Base-by-base conservation (phyloP, 2,329 filamentous ascomycete species). In the Zelopaecilomyces penicillatus region DNA sequence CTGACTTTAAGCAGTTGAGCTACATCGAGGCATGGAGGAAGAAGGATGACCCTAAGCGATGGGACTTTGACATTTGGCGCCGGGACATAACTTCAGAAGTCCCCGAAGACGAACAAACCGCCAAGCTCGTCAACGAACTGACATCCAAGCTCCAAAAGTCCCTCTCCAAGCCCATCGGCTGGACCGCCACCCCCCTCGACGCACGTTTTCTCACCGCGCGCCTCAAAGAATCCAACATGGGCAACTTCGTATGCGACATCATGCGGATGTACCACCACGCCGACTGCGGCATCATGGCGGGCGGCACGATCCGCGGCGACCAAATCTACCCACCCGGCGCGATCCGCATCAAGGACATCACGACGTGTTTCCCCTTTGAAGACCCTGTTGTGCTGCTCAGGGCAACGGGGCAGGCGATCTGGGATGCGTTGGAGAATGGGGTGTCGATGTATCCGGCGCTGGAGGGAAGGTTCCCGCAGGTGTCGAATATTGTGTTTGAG, bases 301-400 rank as follows among this genome's bases (percentile, higher is more conserved):
- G 85, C 0, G 89, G 89, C 0, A 95, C 89, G 0, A 87, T 95
- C 43, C 78, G 89, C 10, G 89, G 88, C 1, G 89, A 95, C 57
- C 87, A 93, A 61, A 82, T 95, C 30, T 95, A 95, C 55, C 81
- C 87, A 0, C 86, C 87, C 0, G 89, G 89, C 0, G 71, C 89
- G 0, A 68, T 95, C 6, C 73, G 82, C 27, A 68, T 95, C 47
- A 87, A 87, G 57, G 87, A 94, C 56, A 78, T 94, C n/a, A 78
- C 89, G 46, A 85, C 86, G 41, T 95, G 87, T 58, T 95, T 95
- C 53, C 90, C 90, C 0, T 95, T 96, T 54, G 89, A 95, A 59
- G 89, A 95, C 51, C 88, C 89, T 0, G 85, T 90, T 1, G 83
- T 95, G 0, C 78, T 94, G 4, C 70, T 95, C 48, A 77, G 75